phyloP scores from a whole-genome alignment of 257 asterid genomes.

The Nicotiana tomentosiformis region DNA sequence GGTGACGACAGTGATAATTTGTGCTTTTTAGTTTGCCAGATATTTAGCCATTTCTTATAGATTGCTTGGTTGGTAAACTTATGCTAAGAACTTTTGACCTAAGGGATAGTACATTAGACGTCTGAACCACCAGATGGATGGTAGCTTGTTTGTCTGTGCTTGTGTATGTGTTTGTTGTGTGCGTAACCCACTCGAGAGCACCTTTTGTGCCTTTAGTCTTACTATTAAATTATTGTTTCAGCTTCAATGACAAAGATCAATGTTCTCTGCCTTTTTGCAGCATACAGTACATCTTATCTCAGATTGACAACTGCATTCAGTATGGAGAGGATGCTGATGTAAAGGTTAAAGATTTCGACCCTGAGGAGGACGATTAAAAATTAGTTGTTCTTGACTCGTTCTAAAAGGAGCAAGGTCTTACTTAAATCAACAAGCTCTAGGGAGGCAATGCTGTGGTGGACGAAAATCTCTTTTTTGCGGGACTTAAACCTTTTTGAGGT shows the following conservation, averaged over 20 bases:
- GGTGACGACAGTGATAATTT: background rate
- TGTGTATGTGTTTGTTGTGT: background rate
- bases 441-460: background rate
- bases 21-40: background rate
- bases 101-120: background rate
- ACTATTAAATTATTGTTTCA: too few species aligned
- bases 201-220: background rate
- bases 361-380: slow-evolving; percentile 37
- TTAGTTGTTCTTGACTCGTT: background rate
- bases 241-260: background rate
- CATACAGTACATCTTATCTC: slow-evolving; percentile 69
- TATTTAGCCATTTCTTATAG: background rate
- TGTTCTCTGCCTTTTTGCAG: slow-evolving; percentile 33
- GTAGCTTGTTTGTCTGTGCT: background rate
- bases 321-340: slow-evolving; percentile 94
- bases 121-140: background rate
- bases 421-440: background rate
- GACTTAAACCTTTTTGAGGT: background rate
- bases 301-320: slow-evolving; percentile 79
- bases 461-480: background rate
- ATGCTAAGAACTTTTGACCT: background rate
- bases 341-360: slow-evolving; percentile 80
- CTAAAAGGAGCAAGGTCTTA: background rate
- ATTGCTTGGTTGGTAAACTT: background rate
- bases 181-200: background rate